Conservation (phyloP, 2,329 filamentous ascomycete genomes). For the Fusarium phyllophilum region DNA sequence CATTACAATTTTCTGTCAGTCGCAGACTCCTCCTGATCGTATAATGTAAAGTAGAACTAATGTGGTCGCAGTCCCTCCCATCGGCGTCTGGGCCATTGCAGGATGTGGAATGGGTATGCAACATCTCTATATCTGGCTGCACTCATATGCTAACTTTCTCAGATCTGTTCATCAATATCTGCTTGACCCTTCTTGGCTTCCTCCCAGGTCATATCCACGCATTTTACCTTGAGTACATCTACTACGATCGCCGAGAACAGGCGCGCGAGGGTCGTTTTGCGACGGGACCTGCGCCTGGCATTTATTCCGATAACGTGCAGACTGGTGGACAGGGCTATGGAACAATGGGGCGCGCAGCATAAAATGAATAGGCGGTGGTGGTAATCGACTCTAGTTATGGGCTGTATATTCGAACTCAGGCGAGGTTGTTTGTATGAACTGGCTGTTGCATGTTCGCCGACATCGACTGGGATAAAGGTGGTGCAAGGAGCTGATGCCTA, state of each 20-base stretch:
- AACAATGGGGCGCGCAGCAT: slow-evolving; percentile 54
- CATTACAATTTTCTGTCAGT: slow-evolving; percentile 64
- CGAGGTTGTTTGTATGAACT: neutral
- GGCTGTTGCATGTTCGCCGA: neutral
- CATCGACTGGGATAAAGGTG: neutral
- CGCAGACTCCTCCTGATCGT: neutral
- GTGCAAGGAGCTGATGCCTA: neutral
- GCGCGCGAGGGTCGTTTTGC: slow-evolving; percentile 66
- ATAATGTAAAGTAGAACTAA: slow-evolving; percentile 28
- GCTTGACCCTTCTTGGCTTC: slow-evolving; percentile 74
- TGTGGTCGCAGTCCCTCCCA: slow-evolving; percentile 67
- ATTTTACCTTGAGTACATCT: slow-evolving; percentile 85
- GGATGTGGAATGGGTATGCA: slow-evolving; percentile 67
- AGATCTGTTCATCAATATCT: slow-evolving; percentile 74
- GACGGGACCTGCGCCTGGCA: slow-evolving; percentile 68
- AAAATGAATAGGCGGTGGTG: neutral
- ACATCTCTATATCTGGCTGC: neutral
- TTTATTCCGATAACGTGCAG: slow-evolving; percentile 80
- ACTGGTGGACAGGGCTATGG: slow-evolving; percentile 74
- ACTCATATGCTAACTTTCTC: neutral
- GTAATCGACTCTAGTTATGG: neutral
- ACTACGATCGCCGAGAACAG: slow-evolving; percentile 78
- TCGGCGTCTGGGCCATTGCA: slow-evolving; percentile 71
- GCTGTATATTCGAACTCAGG: neutral
- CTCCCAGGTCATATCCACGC: slow-evolving; percentile 83